Base-by-base conservation (phyloP, 2,329 filamentous ascomycete genomes). In the Helminthosporium solani region DNA sequence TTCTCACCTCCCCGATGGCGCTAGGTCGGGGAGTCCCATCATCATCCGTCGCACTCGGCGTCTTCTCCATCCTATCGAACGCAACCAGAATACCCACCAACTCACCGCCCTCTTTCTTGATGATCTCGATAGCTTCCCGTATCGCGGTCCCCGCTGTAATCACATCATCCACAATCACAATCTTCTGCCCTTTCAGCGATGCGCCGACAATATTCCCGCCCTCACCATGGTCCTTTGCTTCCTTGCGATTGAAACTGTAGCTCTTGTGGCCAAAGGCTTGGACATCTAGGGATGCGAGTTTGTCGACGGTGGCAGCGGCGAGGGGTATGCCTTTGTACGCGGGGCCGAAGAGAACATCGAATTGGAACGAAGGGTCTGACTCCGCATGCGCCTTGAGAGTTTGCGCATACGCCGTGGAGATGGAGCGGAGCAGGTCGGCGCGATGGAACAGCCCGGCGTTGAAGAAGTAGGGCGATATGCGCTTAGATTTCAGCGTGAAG, bases 301-400 rank as follows among this genome's bases (percentile, higher is more conserved):
- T 87, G 66, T 88, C 82, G 30, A 86, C 80, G 14, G 90, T 86
- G 2, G 88, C 81, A 14, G 87, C 85, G 35, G 88, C 87, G n/a
- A 97, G 82, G 1, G 91, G 90, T 55, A 97, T 96, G 35, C 94
- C 94, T 76, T 97, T 99, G 79, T 97, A 99, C 8, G 94, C 92
- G 2, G 94, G 92, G 14, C 83, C 91, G 71, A 97, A 97, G 64
- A 97, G 78, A 60, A 97, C 81, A 68, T 97, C 92, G 70, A 95
- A 82, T 53, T 76, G 72, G 54, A 80, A 80, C n/a, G 72, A 65
- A 8, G 69, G 42, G 60, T 75, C 52, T 12, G 66, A 36, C 1
- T 63, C 49, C 33, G 74, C 72, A 53, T 79, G 71, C n/a, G 70
- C 57, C 42, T 76, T 72, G 33, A 83, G 70, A 1, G 79, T 78